Conservation (phyloP, 1,284 basidiomycete genomes). For the Cutaneotrichosporon curvatum region DNA sequence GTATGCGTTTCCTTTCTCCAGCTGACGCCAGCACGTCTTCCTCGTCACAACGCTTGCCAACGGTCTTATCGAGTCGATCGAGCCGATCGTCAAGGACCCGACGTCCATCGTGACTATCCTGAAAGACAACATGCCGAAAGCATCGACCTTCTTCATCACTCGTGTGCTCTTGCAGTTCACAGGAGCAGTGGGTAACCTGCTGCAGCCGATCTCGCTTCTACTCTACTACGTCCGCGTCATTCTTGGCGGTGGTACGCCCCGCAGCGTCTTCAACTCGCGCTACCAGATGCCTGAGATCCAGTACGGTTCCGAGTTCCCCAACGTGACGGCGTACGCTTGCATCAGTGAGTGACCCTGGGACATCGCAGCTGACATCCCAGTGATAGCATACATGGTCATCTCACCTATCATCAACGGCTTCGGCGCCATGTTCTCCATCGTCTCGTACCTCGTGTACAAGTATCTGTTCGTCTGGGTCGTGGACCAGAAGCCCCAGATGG, state of each 20-base stretch:
- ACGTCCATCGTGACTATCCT: conserved; percentile 52
- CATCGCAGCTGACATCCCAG: conserved; percentile 34
- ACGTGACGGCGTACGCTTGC: conserved; percentile 64
- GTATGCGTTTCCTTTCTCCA: conserved; percentile 16
- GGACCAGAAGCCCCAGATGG: conserved; percentile 63
- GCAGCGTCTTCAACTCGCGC: conserved; percentile 47
- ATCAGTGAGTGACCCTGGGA: conserved; percentile 55
- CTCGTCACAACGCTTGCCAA: conserved; percentile 63
- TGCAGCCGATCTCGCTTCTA: conserved; percentile 58
- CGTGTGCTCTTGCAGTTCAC: conserved; percentile 54
- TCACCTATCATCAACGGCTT: conserved; percentile 92
- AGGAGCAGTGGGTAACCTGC: conserved; percentile 47
- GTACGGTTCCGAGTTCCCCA: conserved; percentile 78
- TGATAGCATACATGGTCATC: conserved; percentile 77
- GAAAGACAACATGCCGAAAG: conserved; percentile 58
- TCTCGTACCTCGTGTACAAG: conserved; percentile 81
- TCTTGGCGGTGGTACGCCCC: conserved; percentile 49
- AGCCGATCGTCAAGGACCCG: conserved; percentile 50
- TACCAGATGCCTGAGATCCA: conserved; percentile 35
- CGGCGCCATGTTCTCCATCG: conserved; percentile 69
- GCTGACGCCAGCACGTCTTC: conserved; percentile 51
- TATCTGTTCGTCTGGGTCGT: conserved; percentile 74
- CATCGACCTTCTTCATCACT: conserved; percentile 72
- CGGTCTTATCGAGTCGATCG: conserved; percentile 53
- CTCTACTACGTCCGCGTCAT: conserved; percentile 61